Percentiles rank a stretch among this genome's conserved stretches.
Conservation (phyloP, 192 early-diverging fungal genomes). For the Backusella mclennaniae region DNA sequence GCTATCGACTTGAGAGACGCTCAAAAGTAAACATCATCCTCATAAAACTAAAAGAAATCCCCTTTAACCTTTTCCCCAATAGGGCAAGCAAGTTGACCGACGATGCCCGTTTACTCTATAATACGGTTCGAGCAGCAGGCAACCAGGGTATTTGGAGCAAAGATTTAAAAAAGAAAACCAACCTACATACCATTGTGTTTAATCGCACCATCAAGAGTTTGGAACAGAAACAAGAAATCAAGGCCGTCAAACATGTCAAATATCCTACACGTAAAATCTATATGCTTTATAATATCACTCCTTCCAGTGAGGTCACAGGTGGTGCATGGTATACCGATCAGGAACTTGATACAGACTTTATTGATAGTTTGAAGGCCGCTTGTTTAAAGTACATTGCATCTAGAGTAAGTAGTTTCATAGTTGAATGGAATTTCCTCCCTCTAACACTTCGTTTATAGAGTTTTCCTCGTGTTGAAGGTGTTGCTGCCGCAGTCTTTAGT, state of each 20-base stretch:
- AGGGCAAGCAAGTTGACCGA: conserved; percentile 50
- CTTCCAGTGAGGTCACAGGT: conserved; percentile 87
- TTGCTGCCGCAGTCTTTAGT: conserved; percentile 50
- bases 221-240: conserved; percentile 81
- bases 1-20: conserved; percentile 28
- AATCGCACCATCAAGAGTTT: conserved; percentile 75
- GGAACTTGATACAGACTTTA: conserved; percentile 88
- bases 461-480: conserved; percentile 51
- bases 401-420: conserved; percentile 32
- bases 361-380: conserved; percentile 69
- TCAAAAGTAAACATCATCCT: conserved; percentile 17
- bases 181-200: conserved; percentile 71
- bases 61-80: background rate
- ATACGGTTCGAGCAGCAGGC: conserved; percentile 74
- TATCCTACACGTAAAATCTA: conserved; percentile 86
- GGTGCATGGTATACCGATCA: conserved; percentile 94
- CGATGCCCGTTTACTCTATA: conserved; percentile 80
- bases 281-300: conserved; percentile 82
- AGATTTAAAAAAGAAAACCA: conserved; percentile 76
- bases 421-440: no score
- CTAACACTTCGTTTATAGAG: conserved; percentile 36
- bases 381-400: conserved; percentile 74
- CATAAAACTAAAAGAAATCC: no score
- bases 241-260: conserved; percentile 89
- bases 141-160: conserved; percentile 86